phyloP scores from a whole-genome alignment of 768 basidiomycete genomes.

The Termitomyces sp. region DNA sequence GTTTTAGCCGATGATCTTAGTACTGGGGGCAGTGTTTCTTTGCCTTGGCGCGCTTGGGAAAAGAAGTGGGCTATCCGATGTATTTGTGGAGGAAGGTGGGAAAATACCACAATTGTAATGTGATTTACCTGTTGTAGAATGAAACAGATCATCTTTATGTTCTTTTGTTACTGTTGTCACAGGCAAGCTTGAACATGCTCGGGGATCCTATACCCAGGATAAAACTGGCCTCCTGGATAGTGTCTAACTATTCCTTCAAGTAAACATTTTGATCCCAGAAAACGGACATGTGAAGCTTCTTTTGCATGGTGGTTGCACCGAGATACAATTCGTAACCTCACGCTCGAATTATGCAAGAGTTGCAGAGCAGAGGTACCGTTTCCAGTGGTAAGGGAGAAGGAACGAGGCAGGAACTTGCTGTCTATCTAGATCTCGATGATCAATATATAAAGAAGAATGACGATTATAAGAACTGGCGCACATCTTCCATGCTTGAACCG shows the following conservation, averaged over 20 bases:
- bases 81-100: conserved; percentile 72
- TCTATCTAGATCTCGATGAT: conserved; percentile 25
- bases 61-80: conserved; percentile 56
- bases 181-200: background rate
- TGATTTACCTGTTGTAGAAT: background rate
- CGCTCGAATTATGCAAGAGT: conserved; percentile 17
- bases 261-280: conserved; percentile 46
- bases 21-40: conserved; percentile 25
- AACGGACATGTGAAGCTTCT: conserved; percentile 28
- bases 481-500: conserved; percentile 31
- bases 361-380: conserved; percentile 2
- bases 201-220: conserved; percentile 16
- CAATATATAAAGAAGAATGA: background rate
- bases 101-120: background rate
- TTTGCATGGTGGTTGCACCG: conserved; percentile 30
- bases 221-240: conserved; percentile 34
- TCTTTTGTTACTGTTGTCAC: background rate
- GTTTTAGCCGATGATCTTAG: conserved; percentile 33
- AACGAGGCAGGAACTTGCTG: conserved; percentile 25
- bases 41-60: conserved; percentile 62
- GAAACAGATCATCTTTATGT: background rate
- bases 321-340: conserved; percentile 42
- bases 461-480: conserved; percentile 14
- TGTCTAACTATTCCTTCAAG: conserved; percentile 45
- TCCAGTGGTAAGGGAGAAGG: conserved; percentile 26